These are phyloP conservation scores for Colletotrichum karsti DNA, from an alignment of 2,329 filamentous ascomycete species.

Conservation along the genomic window DNA sequence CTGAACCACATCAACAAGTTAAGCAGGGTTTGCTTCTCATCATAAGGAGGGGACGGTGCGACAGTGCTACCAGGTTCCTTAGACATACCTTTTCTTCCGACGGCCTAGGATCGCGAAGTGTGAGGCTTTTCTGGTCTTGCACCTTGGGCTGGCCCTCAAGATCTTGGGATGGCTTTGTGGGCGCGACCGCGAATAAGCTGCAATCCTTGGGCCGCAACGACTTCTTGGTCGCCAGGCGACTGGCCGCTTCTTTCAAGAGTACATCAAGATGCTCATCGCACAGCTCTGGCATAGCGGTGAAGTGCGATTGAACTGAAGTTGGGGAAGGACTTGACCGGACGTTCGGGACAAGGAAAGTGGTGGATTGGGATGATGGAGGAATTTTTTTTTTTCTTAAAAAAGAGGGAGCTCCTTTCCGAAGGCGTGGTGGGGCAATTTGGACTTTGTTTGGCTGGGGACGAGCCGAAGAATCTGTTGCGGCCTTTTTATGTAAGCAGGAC, in stretches of 20 bases:
- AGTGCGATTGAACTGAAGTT: neutral
- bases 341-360: neutral
- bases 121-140: conserved; percentile 11
- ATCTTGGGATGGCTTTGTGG: neutral
- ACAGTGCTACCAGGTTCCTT: neutral
- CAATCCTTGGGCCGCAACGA: conserved; percentile 8
- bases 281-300: conserved; percentile 30
- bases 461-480: too few species aligned
- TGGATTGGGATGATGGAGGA: neutral
- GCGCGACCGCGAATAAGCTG: conserved; percentile 19
- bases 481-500: too few species aligned
- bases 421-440: neutral
- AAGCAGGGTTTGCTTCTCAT: conserved; percentile 49
- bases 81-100: conserved; percentile 16
- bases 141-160: conserved; percentile 2
- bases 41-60: conserved; percentile 33
- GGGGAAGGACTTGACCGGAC: neutral
- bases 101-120: conserved; percentile 25
- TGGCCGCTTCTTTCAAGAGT: conserved; percentile 28
- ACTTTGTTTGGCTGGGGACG: neutral
- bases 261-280: conserved; percentile 28
- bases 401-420: neutral
- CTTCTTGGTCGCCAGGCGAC: conserved; percentile 22
- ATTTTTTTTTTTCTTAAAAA: conserved; percentile 1
- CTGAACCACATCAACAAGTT: conserved; percentile 35